A percentile compares a stretch with the other conserved stretches of the same genome.
Conservation (phyloP, 2,329 filamentous ascomycete species). For the Verticillium tricorpus region DNA sequence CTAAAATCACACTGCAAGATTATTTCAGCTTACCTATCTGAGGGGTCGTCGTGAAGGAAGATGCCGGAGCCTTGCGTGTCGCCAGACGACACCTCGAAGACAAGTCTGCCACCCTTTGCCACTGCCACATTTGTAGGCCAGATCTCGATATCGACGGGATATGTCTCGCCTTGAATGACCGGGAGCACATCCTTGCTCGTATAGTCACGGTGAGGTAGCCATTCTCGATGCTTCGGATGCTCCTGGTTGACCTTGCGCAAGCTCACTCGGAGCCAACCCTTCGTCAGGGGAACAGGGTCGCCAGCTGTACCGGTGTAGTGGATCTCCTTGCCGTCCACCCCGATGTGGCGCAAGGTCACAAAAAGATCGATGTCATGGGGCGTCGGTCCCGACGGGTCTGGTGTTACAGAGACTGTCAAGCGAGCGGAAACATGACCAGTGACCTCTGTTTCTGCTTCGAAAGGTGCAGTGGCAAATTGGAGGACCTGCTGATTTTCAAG, state of each 20-base stretch:
- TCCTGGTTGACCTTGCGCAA: constrained; percentile 48
- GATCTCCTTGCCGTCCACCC: constrained; percentile 49
- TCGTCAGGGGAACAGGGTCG: constrained; percentile 57
- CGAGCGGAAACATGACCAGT: constrained; percentile 64
- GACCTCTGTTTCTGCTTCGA: constrained; percentile 62
- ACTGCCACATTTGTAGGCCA: constrained; percentile 60
- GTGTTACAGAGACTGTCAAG: constrained; percentile 58
- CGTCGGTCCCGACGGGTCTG: constrained; percentile 36
- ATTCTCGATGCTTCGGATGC: constrained; percentile 46
- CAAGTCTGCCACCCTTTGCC: constrained; percentile 40
- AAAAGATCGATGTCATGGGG: constrained; percentile 58
- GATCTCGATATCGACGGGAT: constrained; percentile 57
- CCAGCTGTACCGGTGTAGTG: constrained; percentile 63
- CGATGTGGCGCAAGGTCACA: constrained; percentile 56
- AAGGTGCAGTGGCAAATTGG: constrained; percentile 53
- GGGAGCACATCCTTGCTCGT: constrained; percentile 48
- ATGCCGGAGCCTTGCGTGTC: constrained; percentile 58
- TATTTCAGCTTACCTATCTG: constrained; percentile 35
- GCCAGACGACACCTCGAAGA: constrained; percentile 50
- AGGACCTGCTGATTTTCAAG: constrained; percentile 49
- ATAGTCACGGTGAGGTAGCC: constrained; percentile 56
- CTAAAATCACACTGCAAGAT: constrained; percentile 23
- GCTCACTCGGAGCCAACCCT: constrained; percentile 59
- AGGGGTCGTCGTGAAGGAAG: constrained; percentile 46
- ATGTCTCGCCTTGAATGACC: constrained; percentile 51